Conservation (phyloP, 257 asterid species). For the Rubia yunnanensis region DNA sequence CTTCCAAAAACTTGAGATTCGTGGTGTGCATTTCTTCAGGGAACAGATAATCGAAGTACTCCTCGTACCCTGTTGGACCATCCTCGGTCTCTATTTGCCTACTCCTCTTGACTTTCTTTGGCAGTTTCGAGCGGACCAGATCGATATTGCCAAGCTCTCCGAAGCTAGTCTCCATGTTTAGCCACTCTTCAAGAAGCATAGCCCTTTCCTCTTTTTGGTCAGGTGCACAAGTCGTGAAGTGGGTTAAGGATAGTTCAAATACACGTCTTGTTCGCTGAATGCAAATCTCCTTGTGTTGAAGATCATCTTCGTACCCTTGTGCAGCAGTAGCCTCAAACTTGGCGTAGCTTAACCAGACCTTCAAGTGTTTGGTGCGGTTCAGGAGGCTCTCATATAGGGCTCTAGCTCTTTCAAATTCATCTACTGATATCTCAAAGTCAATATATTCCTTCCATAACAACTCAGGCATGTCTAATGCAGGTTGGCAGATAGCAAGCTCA, state of each 20-base stretch:
- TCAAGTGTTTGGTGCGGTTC: conserved; percentile 82
- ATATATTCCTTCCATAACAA: conserved; percentile 93
- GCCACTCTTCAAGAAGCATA: conserved; percentile 87
- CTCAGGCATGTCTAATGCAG: conserved; percentile 96
- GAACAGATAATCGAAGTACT: conserved; percentile 75
- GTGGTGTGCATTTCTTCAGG: conserved; percentile 82
- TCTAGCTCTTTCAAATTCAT: conserved; percentile 72
- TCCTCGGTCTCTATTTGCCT: too few species aligned
- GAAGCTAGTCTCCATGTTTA: conserved; percentile 58
- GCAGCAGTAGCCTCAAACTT: conserved; percentile 76
- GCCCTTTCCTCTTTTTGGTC: conserved; percentile 89
- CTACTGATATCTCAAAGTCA: conserved; percentile 84
- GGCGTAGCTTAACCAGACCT: conserved; percentile 96
- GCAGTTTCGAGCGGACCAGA: conserved; percentile 60
- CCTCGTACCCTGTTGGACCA: conserved; percentile 87
- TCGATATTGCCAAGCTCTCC: conserved; percentile 71
- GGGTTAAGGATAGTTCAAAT: conserved; percentile 64
- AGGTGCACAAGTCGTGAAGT: conserved; percentile 66
- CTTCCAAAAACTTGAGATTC: conserved; percentile 71
- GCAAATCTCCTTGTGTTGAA: conserved; percentile 42
- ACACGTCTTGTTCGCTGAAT: conserved; percentile 78
- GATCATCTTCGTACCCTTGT: conserved; percentile 47
- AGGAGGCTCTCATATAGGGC: conserved; percentile 84
- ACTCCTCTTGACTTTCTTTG: conserved; percentile 88
- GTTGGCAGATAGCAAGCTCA: conserved; percentile 94